These are phyloP conservation scores for Athelia psychrophila DNA, from an alignment of 1,284 basidiomycete species.

Conservation along the genomic window DNA sequence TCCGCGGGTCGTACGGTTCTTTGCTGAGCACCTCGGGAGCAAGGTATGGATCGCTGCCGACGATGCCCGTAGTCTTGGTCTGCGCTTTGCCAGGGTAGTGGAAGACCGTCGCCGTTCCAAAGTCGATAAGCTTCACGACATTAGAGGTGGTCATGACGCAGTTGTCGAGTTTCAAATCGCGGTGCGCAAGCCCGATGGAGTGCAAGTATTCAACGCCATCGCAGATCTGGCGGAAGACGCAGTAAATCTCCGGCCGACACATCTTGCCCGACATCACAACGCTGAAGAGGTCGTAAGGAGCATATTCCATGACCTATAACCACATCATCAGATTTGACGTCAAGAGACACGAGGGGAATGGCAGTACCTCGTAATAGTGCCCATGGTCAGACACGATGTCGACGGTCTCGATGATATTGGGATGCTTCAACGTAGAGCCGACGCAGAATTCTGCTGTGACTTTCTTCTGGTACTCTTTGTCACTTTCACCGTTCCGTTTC, in stretches of 20 bases:
- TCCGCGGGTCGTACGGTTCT: constrained; percentile 86
- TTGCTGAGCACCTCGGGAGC: constrained; percentile 93
- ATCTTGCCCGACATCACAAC: constrained; percentile 99
- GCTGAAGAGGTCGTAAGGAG: constrained; percentile 96
- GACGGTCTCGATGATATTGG: constrained; percentile 97
- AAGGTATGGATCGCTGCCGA: constrained; percentile 97
- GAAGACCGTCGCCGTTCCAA: constrained; percentile 98
- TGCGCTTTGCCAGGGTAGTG: constrained; percentile 90
- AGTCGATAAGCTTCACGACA: constrained; percentile 98
- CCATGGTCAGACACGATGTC: constrained; percentile 98
- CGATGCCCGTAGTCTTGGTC: constrained; percentile 84
- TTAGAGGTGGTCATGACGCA: constrained; percentile 97
- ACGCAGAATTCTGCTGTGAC: constrained; percentile 99
- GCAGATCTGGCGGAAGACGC: constrained; percentile 98
- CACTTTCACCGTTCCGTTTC: constrained; percentile 82
- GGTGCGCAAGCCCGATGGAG: constrained; percentile 95
- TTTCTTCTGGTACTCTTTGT: constrained; percentile 99
- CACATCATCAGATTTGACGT: constrained; percentile 7
- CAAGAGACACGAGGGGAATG: not conserved
- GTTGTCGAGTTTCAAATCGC: constrained; percentile 99
- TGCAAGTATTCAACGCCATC: constrained; percentile 98
- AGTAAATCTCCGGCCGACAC: constrained; percentile 97
- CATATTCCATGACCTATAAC: constrained; percentile 95
- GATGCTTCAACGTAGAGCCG: constrained; percentile 91
- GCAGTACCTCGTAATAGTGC: constrained; percentile 90